A percentile compares a stretch with the other conserved stretches of the same genome.
These are phyloP conservation scores for Aspergillus hancockii DNA, from an alignment of 495 filamentous ascomycete genomes.

Conservation along the genomic window DNA sequence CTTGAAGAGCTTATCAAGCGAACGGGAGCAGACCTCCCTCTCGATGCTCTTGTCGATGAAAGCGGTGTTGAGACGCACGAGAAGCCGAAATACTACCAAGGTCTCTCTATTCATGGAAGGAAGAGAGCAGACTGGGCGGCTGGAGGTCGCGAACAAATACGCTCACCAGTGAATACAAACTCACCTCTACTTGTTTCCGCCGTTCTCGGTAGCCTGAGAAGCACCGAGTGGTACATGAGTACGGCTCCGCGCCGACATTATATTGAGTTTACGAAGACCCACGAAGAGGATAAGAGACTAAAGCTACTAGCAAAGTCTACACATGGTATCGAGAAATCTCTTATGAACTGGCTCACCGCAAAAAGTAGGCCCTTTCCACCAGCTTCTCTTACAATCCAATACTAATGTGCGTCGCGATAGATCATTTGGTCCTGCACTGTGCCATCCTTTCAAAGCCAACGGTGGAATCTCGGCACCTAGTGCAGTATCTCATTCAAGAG, in stretches of 20 bases:
- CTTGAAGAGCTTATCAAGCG: constrained; percentile 51
- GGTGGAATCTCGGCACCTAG: constrained; percentile 47
- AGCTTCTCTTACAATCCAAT: neutral
- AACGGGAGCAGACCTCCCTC: constrained; percentile 63
- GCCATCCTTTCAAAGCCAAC: constrained; percentile 52
- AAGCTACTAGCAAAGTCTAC: constrained; percentile 52
- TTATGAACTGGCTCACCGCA: constrained; percentile 60
- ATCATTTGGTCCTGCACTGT: constrained; percentile 64
- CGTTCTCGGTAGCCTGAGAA: constrained; percentile 53
- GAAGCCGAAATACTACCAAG: constrained; percentile 69
- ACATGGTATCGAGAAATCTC: constrained; percentile 59
- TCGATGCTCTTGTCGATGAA: constrained; percentile 60
- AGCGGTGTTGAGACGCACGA: constrained; percentile 55
- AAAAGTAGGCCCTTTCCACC: constrained; percentile 37
- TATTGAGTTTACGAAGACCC: constrained; percentile 58
- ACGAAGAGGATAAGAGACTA: constrained; percentile 56
- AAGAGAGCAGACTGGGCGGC: constrained; percentile 66
- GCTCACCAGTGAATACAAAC: constrained; percentile 25
- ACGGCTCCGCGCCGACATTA: constrained; percentile 64
- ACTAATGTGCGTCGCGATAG: constrained; percentile 29
- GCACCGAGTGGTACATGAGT: constrained; percentile 69
- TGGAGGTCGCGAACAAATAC: constrained; percentile 44
- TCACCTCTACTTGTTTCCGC: constrained; percentile 63
- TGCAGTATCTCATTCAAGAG: constrained; percentile 61
- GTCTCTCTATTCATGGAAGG: constrained; percentile 68